phyloP scores from a whole-genome alignment of 139 green algal species.

The Chlorella sp. region DNA sequence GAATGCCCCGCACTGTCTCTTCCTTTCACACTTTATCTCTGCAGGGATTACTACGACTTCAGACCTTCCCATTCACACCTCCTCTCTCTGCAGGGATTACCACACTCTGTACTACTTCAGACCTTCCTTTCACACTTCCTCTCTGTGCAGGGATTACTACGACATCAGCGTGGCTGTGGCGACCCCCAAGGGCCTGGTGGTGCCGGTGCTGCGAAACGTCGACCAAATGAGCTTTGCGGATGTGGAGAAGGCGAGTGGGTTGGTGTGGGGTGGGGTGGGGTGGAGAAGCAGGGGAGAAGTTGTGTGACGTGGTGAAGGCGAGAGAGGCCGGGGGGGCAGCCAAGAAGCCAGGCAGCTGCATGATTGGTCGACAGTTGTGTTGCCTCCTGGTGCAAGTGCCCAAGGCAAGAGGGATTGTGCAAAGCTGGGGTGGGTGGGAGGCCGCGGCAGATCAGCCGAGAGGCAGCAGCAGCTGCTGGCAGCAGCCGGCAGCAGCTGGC shows the following conservation, averaged over 20 bases:
- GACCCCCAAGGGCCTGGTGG: constrained; percentile 96
- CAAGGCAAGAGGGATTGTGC: no score
- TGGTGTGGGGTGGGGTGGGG: not conserved
- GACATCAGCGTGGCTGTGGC: constrained; percentile 97
- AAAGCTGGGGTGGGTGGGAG: no score
- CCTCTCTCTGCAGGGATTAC: constrained; percentile 53
- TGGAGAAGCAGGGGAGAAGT: not conserved
- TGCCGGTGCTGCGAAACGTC: constrained; percentile 89
- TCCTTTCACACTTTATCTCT: not conserved
- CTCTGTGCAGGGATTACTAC: constrained; percentile 60
- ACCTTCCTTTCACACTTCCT: no score
- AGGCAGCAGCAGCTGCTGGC: no score
- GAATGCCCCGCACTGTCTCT: no score
- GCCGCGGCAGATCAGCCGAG: no score
- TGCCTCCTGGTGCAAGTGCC: no score
- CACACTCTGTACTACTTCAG: no score
- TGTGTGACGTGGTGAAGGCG: constrained; percentile 88
- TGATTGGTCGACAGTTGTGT: no score
- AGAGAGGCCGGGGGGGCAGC: not conserved
- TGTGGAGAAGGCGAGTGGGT: constrained; percentile 84
- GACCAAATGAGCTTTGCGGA: constrained; percentile 91
- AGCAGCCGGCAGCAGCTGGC: no score
- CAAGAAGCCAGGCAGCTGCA: no score
- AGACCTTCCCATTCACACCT: constrained; percentile 28
- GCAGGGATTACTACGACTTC: constrained; percentile 77